A percentile compares a stretch with the other conserved stretches of the same genome.
phyloP scores from a whole-genome alignment of 202 grass and related monocot genomes.

The Digitaria exilis region DNA sequence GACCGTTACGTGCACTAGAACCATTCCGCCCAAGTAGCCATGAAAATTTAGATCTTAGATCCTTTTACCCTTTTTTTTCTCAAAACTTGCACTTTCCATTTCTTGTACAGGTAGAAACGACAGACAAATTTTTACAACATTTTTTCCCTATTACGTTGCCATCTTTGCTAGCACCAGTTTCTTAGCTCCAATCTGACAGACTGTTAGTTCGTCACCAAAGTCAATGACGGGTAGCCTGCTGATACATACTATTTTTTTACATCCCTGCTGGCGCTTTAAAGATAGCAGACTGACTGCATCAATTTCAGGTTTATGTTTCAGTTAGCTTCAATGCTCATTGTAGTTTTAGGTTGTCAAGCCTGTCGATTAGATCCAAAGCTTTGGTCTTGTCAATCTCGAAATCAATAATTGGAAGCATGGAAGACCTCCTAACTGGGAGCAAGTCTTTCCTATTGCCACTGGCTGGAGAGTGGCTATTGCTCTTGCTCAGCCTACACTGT shows the following conservation, averaged over 20 bases:
- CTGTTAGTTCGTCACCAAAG: conserved; percentile 38
- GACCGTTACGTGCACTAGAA: too few species aligned
- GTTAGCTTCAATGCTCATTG: conserved; percentile 43
- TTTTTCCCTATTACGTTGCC: conserved; percentile 25
- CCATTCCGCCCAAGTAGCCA: not conserved
- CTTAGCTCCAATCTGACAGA: not conserved
- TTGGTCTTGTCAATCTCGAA: conserved; percentile 83
- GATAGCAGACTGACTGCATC: conserved; percentile 21
- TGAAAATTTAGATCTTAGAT: conserved; percentile 15
- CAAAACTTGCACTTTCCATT: conserved; percentile 43
- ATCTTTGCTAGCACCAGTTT: conserved; percentile 29
- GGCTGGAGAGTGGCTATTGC: conserved; percentile 80
- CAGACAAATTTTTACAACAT: conserved; percentile 36
- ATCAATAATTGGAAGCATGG: conserved; percentile 78
- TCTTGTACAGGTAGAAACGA: conserved; percentile 45
- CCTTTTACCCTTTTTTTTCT: not conserved
- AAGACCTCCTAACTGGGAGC: conserved; percentile 47
- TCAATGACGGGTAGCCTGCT: conserved; percentile 40
- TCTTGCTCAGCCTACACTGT: conserved; percentile 84
- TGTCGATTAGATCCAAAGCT: conserved; percentile 87
- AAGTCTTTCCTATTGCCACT: conserved; percentile 54
- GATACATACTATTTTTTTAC: conserved; percentile 19
- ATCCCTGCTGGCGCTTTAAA: conserved; percentile 22
- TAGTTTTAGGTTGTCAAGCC: conserved; percentile 65
- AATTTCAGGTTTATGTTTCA: conserved; percentile 33